Evolutionary conservation across 441 rosid species (phyloP).

Genomic region (Hura crepitans): DNA sequence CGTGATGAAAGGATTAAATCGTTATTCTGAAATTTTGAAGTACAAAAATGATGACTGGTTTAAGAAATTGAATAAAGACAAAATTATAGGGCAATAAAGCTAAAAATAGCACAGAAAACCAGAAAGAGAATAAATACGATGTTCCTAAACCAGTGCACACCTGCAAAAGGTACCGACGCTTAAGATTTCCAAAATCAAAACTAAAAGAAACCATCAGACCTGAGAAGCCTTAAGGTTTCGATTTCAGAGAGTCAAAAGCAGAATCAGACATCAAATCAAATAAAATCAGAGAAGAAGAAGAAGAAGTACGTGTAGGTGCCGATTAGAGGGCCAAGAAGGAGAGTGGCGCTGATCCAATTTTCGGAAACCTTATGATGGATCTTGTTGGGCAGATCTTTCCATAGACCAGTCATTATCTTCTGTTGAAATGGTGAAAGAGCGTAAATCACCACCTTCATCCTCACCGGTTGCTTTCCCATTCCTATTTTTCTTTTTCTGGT

Average conservation of each 20-base stretch:
- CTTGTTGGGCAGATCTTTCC: slow-evolving; percentile 76
- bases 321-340: slow-evolving; percentile 68
- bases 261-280: not conserved
- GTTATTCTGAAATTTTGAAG: not conserved
- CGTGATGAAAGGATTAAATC: not conserved
- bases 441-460: slow-evolving; percentile 88
- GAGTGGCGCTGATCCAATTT: slow-evolving; percentile 83
- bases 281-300: not conserved
- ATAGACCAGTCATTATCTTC: slow-evolving; percentile 76
- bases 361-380: slow-evolving; percentile 88
- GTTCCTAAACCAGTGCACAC: not conserved
- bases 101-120: not conserved
- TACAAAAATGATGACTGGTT: not conserved
- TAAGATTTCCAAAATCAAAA: no score
- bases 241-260: not conserved
- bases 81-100: not conserved
- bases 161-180: no score
- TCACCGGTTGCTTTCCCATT: slow-evolving; percentile 91
- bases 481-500: not conserved
- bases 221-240: not conserved
- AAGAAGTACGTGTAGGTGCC: slow-evolving; percentile 51
- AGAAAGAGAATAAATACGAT: not conserved
- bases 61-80: not conserved
- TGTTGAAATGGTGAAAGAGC: slow-evolving; percentile 94
- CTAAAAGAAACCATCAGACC: no score